Evolutionary conservation across 2,329 filamentous ascomycete species (phyloP), one percentile per base, ranked within the genome.

Genomic region (Aspergillus ochraceus): DNA sequence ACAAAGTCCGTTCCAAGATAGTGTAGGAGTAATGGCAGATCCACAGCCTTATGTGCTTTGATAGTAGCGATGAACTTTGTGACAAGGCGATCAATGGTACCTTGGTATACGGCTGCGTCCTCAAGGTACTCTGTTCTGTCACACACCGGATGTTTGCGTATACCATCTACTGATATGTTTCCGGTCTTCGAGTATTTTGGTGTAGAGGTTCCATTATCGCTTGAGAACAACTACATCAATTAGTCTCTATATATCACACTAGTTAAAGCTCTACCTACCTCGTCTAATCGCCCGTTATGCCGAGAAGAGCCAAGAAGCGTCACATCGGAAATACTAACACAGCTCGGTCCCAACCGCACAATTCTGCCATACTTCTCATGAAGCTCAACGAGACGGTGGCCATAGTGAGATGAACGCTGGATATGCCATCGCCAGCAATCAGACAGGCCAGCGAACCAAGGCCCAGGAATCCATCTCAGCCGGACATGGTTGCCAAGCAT

Each of bases 361-460:
- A 62, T 53, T 26, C 45, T 50, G 4, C 65, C 66, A 56, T 68
- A 64, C 36, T 49, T 47, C 42, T 32, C 45, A 49, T 68, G 66
- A 26, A 66, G 55, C 4, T 52, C 20, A 8, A 29, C 46, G 32
- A 69, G 24, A 9, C n/a, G 45, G 32, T 46, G 54, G 29, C 50
- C 54, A 26, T 63, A 62, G 4, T 50, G 24, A 14, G 61, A 17
- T 1, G 56, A 54, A 6, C 26, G 49, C 29, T 49, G 60, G 19
- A 49, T 47, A 36, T 52, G 55, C 4, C 47, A 24, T 30, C 59
- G 45, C 66, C 67, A 68, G 32, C 60, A 24, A 22, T 58, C 54
- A 4, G 59, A 62, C 20, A 66, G 22, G 0, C 54, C 52, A 1
- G 62, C 60, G 20, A 55, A 26, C 8, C 63, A 22, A 12, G 67